Evolutionary conservation across 345 rosid genomes (phyloP), one percentile per base, ranked within the genome.

Genomic region (Euphorbia pulcherrima): DNA sequence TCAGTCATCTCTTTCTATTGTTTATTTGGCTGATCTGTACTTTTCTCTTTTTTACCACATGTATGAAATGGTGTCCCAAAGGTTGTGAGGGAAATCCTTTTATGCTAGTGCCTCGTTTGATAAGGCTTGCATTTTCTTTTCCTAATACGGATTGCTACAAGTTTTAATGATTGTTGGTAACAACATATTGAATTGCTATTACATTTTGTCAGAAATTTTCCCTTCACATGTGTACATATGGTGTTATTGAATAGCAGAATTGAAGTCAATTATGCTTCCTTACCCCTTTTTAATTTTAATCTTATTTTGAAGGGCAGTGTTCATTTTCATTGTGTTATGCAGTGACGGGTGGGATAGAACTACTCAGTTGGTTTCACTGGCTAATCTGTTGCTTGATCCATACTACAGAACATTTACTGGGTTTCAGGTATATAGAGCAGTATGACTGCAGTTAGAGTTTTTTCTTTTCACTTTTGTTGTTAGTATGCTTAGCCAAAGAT

Each of bases 261-360:
- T n/a, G 2, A 21, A 63, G 18, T 24, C 27, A 64, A 48, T 20
- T 55, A 6, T 6, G 13, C 29, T 52, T 35, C 39, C 35, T 20
- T 24, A 29, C 27, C 10, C 17, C 12, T 14, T 23, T 60, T 14
- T 24, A 16, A 56, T 5, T 59, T 26, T 8, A 21, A 53, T 33
- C n/a, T 21, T 53, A 4, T 55, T n/a, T n/a, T n/a, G 37, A 9
- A 26, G 13, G 41, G 23, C 2, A 41, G 44, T 35, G 8, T 35
- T 40, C 27, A 29, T 54, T 48, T 13, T 50, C 24, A 58, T 74
- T 70, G 57, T 55, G 50, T 46, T 74, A 58, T 81, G 78, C 78
- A 95, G 99, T 74, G 99, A 95, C 78, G 99, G 99, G 67, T 95
- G 99, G 99, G 99, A 95, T 80, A 87, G 99, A 87, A 95, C 99